Evolutionary conservation across 306 rosid genomes (phyloP).

Genomic region (Erythrophleum fordii): DNA sequence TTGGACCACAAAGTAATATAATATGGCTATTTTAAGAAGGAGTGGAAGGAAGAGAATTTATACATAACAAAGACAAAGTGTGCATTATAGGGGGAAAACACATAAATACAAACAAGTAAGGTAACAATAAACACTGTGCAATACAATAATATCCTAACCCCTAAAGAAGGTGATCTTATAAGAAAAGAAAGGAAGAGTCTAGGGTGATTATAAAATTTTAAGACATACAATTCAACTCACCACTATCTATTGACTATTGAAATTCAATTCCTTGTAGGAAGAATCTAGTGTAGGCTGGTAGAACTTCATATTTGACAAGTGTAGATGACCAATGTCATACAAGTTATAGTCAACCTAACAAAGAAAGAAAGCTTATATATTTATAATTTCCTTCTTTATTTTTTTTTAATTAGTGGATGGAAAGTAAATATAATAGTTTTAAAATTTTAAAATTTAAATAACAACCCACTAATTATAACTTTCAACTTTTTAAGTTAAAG

Average conservation of each 20-base stretch:
- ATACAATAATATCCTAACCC: constrained; percentile 9
- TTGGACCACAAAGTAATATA: background rate
- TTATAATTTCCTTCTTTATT: background rate
- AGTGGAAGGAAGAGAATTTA: background rate
- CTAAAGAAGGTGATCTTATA: constrained; percentile 10
- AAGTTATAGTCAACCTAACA: constrained; percentile 64
- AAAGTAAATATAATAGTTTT: background rate
- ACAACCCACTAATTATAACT: background rate
- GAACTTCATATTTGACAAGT: constrained; percentile 79
- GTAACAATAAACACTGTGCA: constrained; percentile 17
- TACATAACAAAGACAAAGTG: too few species aligned
- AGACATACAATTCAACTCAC: constrained; percentile 50
- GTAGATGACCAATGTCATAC: constrained; percentile 90
- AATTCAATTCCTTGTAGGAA: constrained; percentile 42
- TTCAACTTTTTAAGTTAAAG: background rate
- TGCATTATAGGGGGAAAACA: constrained; percentile 24
- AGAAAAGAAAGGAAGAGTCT: background rate
- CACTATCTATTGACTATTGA: constrained; percentile 40
- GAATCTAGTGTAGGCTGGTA: constrained; percentile 71
- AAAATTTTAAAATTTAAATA: background rate
- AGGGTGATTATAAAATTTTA: constrained; percentile 42
- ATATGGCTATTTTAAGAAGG: background rate
- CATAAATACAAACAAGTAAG: background rate
- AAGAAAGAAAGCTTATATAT: constrained; percentile 12
- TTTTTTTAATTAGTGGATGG: background rate